Base-by-base conservation (phyloP, 257 asterid genomes). In the Coffea canephora region DNA sequence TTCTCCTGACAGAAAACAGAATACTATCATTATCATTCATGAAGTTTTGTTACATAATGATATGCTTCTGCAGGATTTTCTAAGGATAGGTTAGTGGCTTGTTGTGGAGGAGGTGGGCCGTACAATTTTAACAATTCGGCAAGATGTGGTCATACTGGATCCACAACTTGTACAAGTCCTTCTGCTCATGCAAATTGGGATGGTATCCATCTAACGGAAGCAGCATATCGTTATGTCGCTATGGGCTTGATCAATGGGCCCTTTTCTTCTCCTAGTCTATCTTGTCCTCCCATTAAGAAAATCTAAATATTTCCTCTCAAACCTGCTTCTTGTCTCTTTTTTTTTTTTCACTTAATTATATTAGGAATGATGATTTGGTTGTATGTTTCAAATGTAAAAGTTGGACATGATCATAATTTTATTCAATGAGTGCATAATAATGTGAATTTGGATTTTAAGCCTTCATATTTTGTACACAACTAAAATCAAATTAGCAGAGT, bases 91-190 rank as follows among this genome's bases (percentile, higher is more conserved):
- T 54, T 88, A 12, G 80, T n/a, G 80, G 91, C 96, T 1, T 93
- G 96, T 73, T 93, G 98, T 50, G 97, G 98, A 69, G 97, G 96
- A 31, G 98, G 98, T 39, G 98, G 98, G 27, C 95, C 95, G 1
- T 92, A 87, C 83, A 94, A 94, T 69, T 92, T 91, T 83, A 92
- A 94, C 39, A 87, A 86, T 70, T 84, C 97, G 7, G 96, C 97
- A 21, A 82, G 92, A 85, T 93, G 98, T 81, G 98, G 98, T 0
- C 92, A 93, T 46, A 61, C 55, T 78, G 94, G 96, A 36, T 91
- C 96, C 0, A 91, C 70, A 85, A 87, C 86, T 16, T 94, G 98
- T 82, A 52, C 9, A 74, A 85, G 87, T 69, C 86, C 97, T 2
- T 82, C 85, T 1, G 55, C 79, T 7, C 81, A 41, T 75, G 84